Conservation (phyloP, 306 rosid species). For the Acacia crassicarpa region DNA sequence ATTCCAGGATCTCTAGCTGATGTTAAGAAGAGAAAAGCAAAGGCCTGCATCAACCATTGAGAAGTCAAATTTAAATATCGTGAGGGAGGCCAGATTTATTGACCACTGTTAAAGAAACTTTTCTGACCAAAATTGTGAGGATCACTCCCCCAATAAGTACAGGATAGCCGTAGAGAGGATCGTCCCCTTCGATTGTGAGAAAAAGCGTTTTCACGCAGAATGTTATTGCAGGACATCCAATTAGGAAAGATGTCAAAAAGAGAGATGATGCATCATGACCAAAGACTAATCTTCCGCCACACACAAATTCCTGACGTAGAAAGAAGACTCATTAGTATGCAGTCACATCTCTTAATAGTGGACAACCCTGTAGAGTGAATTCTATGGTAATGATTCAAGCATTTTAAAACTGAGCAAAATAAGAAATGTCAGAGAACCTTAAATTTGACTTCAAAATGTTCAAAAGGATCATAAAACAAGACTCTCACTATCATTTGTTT, state of each 20-base stretch:
- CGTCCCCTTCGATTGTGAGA: constrained; percentile 33
- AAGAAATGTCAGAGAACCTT: neutral
- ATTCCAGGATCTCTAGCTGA: constrained; percentile 95
- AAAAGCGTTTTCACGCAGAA: constrained; percentile 72
- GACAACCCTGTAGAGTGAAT: neutral
- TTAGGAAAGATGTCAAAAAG: constrained; percentile 62
- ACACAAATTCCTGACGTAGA: constrained; percentile 69
- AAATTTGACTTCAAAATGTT: neutral
- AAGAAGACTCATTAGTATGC: constrained; percentile 2
- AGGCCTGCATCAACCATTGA: constrained; percentile 60
- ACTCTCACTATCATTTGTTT: neutral
- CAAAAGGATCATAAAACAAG: neutral
- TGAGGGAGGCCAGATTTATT: constrained; percentile 19
- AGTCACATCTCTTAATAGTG: neutral
- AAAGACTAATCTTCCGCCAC: constrained; percentile 82
- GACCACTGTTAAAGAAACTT: constrained; percentile 23
- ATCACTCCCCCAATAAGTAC: constrained; percentile 58
- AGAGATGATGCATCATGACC: constrained; percentile 81
- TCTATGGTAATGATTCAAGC: neutral
- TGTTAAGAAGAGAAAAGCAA: constrained; percentile 78
- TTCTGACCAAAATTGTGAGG: constrained; percentile 89
- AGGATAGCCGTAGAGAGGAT: constrained; percentile 42
- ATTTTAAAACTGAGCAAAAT: neutral
- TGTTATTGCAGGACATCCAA: constrained; percentile 83
- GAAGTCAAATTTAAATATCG: constrained; percentile 28